Percentiles rank a stretch among this genome's conserved stretches.
phyloP scores from a whole-genome alignment of 805 yeast species.

The Nakazawaea holstii region DNA sequence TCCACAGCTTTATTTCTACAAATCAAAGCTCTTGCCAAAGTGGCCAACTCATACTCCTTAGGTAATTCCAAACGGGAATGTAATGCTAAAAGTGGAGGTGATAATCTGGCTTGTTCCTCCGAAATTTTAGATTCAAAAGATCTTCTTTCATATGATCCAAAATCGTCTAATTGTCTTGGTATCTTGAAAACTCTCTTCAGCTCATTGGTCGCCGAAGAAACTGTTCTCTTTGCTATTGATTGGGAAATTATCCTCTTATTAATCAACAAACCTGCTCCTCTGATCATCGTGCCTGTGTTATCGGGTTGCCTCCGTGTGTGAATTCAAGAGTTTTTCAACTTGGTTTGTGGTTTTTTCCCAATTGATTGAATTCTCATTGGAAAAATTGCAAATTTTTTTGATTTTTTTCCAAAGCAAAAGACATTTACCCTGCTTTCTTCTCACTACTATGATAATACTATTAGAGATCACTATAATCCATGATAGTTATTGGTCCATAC shows the following conservation, averaged over 20 bases:
- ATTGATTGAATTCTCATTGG: no score
- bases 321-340: no score
- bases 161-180: conserved; percentile 22
- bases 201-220: not conserved
- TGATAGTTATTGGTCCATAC: no score
- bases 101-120: conserved; percentile 47
- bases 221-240: not conserved
- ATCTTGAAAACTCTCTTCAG: conserved; percentile 9
- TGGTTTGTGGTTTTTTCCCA: no score
- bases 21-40: conserved; percentile 81
- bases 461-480: no score
- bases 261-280: not conserved
- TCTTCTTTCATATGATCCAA: conserved; percentile 25
- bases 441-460: no score
- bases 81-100: conserved; percentile 73
- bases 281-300: not conserved
- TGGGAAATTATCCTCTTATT: no score
- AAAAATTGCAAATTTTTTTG: no score
- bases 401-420: no score
- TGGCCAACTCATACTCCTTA: conserved; percentile 45
- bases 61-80: conserved; percentile 74
- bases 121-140: conserved; percentile 26
- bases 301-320: no score
- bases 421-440: no score
- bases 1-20: conserved; percentile 18